These are phyloP conservation scores for Epithele typhae DNA, from an alignment of 768 basidiomycete genomes.

Conservation along the genomic window DNA sequence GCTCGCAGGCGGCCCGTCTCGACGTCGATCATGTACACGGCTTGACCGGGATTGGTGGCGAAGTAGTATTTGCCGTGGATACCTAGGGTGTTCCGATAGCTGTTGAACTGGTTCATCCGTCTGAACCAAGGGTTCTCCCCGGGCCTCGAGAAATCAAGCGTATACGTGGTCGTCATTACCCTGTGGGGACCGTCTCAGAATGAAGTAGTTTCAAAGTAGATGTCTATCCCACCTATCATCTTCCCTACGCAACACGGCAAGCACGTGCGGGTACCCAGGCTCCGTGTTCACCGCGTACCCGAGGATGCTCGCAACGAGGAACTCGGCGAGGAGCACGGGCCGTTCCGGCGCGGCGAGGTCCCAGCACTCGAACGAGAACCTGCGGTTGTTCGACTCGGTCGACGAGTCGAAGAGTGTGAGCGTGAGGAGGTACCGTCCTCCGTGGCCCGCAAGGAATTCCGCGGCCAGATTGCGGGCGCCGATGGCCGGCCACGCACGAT, in stretches of 20 bases:
- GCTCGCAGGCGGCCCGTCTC: constrained; percentile 1
- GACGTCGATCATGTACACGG: constrained; percentile 12
- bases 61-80: constrained; percentile 10
- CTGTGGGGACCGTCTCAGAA: background rate
- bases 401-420: constrained; percentile 27
- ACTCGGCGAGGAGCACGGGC: constrained; percentile 32
- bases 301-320: constrained; percentile 32
- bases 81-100: constrained; percentile 8
- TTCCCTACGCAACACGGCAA: constrained; percentile 33
- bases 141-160: background rate
- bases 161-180: constrained; percentile 6
- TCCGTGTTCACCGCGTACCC: constrained; percentile 38
- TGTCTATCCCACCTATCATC: background rate
- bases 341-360: constrained; percentile 35
- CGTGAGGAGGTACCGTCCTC: constrained; percentile 43
- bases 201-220: no score
- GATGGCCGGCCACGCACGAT: constrained; percentile 5
- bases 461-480: constrained; percentile 38
- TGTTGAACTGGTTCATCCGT: constrained; percentile 5
- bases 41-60: constrained; percentile 9
- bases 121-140: background rate
- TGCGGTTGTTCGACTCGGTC: constrained; percentile 17
- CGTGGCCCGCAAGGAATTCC: constrained; percentile 42
- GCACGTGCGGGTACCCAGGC: constrained; percentile 24
- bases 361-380: constrained; percentile 53